Conservation (phyloP, 106 monocot species). For the Dendrobium chrysotoxum region DNA sequence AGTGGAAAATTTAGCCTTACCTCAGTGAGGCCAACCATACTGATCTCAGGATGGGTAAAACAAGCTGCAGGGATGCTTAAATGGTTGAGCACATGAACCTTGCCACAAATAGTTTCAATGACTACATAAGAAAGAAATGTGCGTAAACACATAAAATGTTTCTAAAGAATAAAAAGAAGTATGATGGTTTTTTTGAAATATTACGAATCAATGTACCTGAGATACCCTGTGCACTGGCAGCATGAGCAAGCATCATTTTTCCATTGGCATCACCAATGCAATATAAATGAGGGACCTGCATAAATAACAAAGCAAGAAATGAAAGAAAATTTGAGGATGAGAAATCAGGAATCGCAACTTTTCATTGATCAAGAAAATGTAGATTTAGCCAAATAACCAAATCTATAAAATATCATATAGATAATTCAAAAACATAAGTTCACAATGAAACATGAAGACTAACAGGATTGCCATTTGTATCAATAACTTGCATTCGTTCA, state of each 20-base stretch:
- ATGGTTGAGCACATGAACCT: slow-evolving; percentile 87
- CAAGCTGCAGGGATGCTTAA: slow-evolving; percentile 97
- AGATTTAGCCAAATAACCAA: background rate
- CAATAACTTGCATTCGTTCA: slow-evolving; percentile 88
- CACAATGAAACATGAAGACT: slow-evolving; percentile 11
- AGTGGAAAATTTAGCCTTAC: slow-evolving; percentile 24
- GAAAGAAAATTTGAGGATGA: background rate
- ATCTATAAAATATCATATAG: background rate
- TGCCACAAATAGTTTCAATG: slow-evolving; percentile 80
- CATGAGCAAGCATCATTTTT: slow-evolving; percentile 99
- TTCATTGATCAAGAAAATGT: background rate
- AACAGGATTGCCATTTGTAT: slow-evolving; percentile 71
- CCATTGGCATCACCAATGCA: slow-evolving; percentile 99
- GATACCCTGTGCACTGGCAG: slow-evolving; percentile 96
- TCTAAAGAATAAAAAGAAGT: background rate
- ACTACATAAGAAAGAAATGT: slow-evolving; percentile 29
- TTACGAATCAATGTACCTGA: slow-evolving; percentile 44
- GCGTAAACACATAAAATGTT: background rate
- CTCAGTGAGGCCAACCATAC: slow-evolving; percentile 96
- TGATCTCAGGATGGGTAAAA: slow-evolving; percentile 98
- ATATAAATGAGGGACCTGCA: slow-evolving; percentile 84
- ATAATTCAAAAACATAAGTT: background rate
- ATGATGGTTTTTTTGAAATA: slow-evolving; percentile 5
- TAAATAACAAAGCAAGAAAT: background rate
- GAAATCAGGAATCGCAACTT: background rate